Conservation (phyloP, 2,329 filamentous ascomycete species). For the Pseudogymnoascus destructans region DNA sequence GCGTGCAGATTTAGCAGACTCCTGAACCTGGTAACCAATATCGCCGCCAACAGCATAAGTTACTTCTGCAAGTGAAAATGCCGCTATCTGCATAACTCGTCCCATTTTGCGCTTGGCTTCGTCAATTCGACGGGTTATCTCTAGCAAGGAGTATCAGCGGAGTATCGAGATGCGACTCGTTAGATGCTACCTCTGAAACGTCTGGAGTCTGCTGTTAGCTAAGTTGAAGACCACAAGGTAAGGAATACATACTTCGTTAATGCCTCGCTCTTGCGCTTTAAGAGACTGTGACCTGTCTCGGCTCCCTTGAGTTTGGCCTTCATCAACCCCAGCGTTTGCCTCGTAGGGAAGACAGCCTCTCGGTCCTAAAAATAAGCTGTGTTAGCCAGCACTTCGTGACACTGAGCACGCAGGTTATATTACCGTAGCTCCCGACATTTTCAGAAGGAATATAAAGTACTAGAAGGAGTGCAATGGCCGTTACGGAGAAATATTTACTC, state of each 20-base stretch:
- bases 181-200: constrained; percentile 65
- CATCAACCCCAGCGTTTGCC: constrained; percentile 93
- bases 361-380: constrained; percentile 50
- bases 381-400: constrained; percentile 1
- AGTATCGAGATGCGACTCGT: background rate
- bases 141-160: constrained; percentile 33
- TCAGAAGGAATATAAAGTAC: constrained; percentile 16
- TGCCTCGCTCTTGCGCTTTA: constrained; percentile 97
- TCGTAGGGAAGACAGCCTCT: constrained; percentile 94
- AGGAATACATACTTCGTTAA: constrained; percentile 66
- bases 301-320: constrained; percentile 95
- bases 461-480: background rate
- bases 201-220: constrained; percentile 34
- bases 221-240: constrained; percentile 14
- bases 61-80: constrained; percentile 93
- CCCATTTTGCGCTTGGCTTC: constrained; percentile 99
- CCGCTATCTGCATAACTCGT: constrained; percentile 96
- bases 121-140: constrained; percentile 94
- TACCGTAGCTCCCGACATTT: constrained; percentile 43
- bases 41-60: constrained; percentile 93
- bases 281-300: constrained; percentile 78
- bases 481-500: background rate
- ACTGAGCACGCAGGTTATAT: constrained; percentile 14
- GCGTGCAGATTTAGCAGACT: constrained; percentile 82
- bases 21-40: constrained; percentile 93